A percentile compares a stretch with the other conserved stretches of the same genome.
Evolutionary conservation across 1,139 yeast genomes (phyloP).

Genomic region (Pichia sp.): DNA sequence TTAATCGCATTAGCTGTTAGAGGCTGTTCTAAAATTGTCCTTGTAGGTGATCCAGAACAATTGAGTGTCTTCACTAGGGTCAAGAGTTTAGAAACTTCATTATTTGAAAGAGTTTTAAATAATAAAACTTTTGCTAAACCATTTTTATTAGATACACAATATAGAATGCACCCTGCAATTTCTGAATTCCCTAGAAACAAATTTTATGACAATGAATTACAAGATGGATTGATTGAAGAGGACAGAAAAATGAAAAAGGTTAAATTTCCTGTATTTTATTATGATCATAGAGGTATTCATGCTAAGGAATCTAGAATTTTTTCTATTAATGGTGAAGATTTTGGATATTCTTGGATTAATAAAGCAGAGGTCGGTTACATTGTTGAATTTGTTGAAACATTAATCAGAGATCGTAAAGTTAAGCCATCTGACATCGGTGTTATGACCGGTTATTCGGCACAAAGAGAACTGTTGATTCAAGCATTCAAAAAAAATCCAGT

Average conservation of each 20-base stretch:
- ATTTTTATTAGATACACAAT: slow-evolving; percentile 64
- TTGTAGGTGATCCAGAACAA: not conserved
- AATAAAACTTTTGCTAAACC: slow-evolving; percentile 43
- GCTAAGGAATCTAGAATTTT: slow-evolving; percentile 17
- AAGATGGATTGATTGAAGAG: slow-evolving; percentile 51
- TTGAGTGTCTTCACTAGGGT: slow-evolving; percentile 46
- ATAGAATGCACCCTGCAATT: slow-evolving; percentile 64
- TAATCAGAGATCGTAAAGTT: slow-evolving; percentile 50
- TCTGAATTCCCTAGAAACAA: slow-evolving; percentile 52
- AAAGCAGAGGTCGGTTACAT: slow-evolving; percentile 44
- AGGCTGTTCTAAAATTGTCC: not conserved
- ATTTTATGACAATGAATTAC: slow-evolving; percentile 48
- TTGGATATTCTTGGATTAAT: slow-evolving; percentile 30
- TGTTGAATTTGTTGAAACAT: slow-evolving; percentile 38
- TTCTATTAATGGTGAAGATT: slow-evolving; percentile 18
- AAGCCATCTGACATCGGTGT: slow-evolving; percentile 49
- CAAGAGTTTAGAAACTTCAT: slow-evolving; percentile 33
- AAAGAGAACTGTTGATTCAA: slow-evolving; percentile 54
- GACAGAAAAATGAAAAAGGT: slow-evolving; percentile 32
- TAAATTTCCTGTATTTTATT: slow-evolving; percentile 24
- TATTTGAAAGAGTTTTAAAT: slow-evolving; percentile 24
- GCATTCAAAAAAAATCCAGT: slow-evolving; percentile 43
- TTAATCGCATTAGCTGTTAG: not conserved
- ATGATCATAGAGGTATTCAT: slow-evolving; percentile 16
- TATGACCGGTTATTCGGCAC: slow-evolving; percentile 68